Evolutionary conservation across 306 rosid genomes (phyloP).

Genomic region (Gillenia trifoliata): DNA sequence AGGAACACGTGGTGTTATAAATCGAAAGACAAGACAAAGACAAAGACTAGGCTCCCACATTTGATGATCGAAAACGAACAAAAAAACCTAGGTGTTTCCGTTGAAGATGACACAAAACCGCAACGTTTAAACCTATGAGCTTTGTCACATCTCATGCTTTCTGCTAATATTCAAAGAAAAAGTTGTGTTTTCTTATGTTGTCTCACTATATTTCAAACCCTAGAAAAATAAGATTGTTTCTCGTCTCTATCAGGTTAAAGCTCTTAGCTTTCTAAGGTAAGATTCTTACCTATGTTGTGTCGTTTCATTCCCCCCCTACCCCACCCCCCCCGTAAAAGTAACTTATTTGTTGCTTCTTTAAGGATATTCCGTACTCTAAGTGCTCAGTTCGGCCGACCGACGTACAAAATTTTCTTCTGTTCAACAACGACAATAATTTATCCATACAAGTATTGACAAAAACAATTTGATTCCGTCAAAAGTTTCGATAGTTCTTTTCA

Average conservation of each 20-base stretch:
- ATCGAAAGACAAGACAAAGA: not conserved
- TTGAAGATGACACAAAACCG: not conserved
- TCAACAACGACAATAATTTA: not conserved
- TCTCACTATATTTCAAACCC: not conserved
- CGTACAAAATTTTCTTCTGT: not conserved
- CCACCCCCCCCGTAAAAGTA: too few relatives aligned
- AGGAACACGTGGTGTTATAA: constrained; percentile 4
- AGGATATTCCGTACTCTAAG: not conserved
- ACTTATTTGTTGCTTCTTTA: not conserved
- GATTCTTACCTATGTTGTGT: constrained; percentile 1
- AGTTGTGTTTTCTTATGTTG: not conserved
- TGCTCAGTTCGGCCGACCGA: not conserved
- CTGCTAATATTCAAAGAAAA: not conserved
- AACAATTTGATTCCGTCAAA: not conserved
- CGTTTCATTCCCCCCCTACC: too few relatives aligned
- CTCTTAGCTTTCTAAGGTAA: not conserved
- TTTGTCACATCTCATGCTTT: not conserved
- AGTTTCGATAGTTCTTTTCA: not conserved
- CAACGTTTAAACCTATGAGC: constrained; percentile 2
- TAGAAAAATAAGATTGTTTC: not conserved
- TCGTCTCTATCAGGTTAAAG: too few relatives aligned
- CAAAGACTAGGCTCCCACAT: not conserved
- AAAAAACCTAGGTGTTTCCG: not conserved
- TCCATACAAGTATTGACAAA: not conserved
- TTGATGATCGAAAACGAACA: not conserved